Percentiles rank a stretch among this genome's conserved stretches.
phyloP scores from a whole-genome alignment of 345 rosid species.

The Salix viminalis region DNA sequence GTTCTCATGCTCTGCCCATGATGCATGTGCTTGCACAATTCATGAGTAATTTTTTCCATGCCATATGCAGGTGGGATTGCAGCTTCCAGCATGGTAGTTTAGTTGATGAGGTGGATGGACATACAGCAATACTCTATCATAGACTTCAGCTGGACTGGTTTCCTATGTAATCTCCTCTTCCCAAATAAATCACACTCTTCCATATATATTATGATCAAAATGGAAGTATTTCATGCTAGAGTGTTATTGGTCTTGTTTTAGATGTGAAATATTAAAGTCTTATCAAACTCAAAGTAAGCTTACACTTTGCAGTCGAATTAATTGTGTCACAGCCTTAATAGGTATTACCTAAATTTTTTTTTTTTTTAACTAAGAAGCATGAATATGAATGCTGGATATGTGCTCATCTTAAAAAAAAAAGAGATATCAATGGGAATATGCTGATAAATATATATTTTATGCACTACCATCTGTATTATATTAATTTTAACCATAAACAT shows the following conservation, averaged over 20 bases:
- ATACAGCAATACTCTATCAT: constrained; percentile 94
- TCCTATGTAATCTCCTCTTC: constrained; percentile 55
- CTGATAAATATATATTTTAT: not conserved
- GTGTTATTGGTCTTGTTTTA: not conserved
- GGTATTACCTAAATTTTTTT: not conserved
- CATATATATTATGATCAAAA: not conserved
- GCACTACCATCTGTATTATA: not conserved
- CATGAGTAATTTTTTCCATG: not conserved
- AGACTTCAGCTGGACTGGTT: constrained; percentile 97
- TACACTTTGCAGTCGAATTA: not conserved
- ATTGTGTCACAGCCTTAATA: not conserved
- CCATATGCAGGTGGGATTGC: constrained; percentile 89
- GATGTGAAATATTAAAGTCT: not conserved
- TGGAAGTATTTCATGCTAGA: not conserved
- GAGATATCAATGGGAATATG: not conserved
- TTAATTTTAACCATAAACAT: not conserved
- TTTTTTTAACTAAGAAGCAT: not conserved
- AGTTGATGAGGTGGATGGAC: constrained; percentile 99
- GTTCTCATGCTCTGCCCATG: not conserved
- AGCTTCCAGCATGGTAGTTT: constrained; percentile 89
- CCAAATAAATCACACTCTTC: not conserved
- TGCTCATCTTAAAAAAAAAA: not conserved
- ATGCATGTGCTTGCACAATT: not conserved
- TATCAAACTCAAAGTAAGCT: not conserved
- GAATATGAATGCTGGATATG: not conserved